Percentiles rank a stretch among this genome's conserved stretches.
Evolutionary conservation across 2,329 filamentous ascomycete genomes (phyloP).

Genomic region (Reticulascus tulasneorum): DNA sequence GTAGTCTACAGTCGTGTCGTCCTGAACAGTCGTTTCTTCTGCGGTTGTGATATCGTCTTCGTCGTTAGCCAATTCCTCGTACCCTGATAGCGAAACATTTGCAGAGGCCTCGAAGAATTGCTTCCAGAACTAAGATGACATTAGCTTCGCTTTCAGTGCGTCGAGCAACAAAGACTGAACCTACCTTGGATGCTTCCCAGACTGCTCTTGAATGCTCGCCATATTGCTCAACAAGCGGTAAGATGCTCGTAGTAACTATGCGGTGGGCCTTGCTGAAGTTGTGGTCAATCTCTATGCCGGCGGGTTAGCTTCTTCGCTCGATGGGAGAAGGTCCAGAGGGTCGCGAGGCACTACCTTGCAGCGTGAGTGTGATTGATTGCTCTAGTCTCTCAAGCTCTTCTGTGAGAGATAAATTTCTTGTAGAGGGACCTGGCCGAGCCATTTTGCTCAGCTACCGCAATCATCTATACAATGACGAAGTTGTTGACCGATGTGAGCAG

Average conservation of each 20-base stretch:
- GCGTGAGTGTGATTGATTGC: conserved; percentile 91
- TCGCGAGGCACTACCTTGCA: conserved; percentile 65
- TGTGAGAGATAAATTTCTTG: conserved; percentile 69
- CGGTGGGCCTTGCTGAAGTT: conserved; percentile 97
- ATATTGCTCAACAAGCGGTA: conserved; percentile 93
- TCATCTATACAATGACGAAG: no score
- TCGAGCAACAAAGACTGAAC: neutral
- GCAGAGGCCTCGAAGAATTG: conserved; percentile 99
- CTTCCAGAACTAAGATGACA: conserved; percentile 79
- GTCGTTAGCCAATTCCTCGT: conserved; percentile 75
- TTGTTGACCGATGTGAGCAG: no score
- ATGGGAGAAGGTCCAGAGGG: neutral
- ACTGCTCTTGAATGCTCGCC: conserved; percentile 89
- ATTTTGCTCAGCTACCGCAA: no score
- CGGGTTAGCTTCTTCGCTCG: neutral
- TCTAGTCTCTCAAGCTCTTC: conserved; percentile 95
- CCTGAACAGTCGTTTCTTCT: conserved; percentile 51
- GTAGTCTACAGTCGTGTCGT: conserved; percentile 27
- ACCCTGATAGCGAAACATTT: conserved; percentile 92
- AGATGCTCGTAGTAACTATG: conserved; percentile 89
- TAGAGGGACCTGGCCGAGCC: conserved; percentile 44
- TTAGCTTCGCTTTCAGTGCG: conserved; percentile 10
- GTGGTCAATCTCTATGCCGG: conserved; percentile 81
- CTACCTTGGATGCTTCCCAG: conserved; percentile 93
- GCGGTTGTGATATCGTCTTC: conserved; percentile 52